Evolutionary conservation across 2,329 filamentous ascomycete genomes (phyloP), one percentile per base, ranked within the genome.

Genomic region (Aspergillus brasiliensis): DNA sequence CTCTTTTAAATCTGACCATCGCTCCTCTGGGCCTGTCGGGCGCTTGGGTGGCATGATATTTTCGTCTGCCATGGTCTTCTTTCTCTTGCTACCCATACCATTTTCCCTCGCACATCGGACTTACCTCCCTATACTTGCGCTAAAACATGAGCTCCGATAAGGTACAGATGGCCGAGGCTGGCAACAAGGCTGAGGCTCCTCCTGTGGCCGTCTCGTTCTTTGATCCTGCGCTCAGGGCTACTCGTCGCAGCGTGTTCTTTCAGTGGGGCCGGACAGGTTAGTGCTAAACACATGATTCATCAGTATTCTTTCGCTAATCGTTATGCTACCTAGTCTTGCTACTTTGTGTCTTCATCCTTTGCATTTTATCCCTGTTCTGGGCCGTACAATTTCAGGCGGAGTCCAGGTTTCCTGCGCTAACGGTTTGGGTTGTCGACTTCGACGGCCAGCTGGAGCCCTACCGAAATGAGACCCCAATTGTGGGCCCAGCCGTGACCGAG

Each of bases 371-470:
- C 0, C 72, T 89, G 2, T 88, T 85, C 73, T 89, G 86, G 86
- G 86, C 76, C 0, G 81, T 82, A 0, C 81, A 88, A 19, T 85
- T 78, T 67, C 67, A 78, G 13, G 78, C 83, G 0, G 77, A 86
- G 10, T 65, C 76, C 47, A 85, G 84, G 55, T 73, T 83, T 17
- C 75, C 73, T 2, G 72, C 75, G 0, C 71, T 89, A 7, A 78
- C 77, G 3, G 78, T 89, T 8, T 82, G 84, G 61, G 81, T 88
- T 2, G 86, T 89, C 27, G 85, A 88, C 69, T 88, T 89, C 63
- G 87, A 90, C 68, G 83, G 82, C 3, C 78, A 80, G 48, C 69
- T 79, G 3, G 76, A 82, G 1, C 85, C 85, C 1, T 87, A 84
- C 63, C 77, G 76, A 37, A 76, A 77, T 15, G 69, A 77, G 17